Evolutionary conservation across 2,329 filamentous ascomycete species (phyloP), one percentile per base, ranked within the genome.

Genomic region (Sarocladium brachiariae): DNA sequence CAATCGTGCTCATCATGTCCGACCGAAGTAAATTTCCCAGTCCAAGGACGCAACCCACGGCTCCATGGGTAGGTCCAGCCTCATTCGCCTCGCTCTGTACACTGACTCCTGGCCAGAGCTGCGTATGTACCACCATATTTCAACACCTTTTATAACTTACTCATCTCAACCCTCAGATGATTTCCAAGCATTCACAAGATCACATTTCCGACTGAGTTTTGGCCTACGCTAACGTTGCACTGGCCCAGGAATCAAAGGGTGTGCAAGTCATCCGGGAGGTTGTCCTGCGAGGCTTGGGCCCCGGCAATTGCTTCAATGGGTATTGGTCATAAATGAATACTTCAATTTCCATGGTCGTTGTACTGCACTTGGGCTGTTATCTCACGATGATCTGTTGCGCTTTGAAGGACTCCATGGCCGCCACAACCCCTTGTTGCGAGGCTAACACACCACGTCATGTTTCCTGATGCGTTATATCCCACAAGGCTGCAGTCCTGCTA

Each of bases 401-500:
- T 47, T 31, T 25, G 7, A 33, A 47, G 25, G 13, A 19, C 43
- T 31, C 25, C 25, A 25, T 18, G 31, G 43, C 43, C 43, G 24
- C 43, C 43, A 13, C 19, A 18, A 33, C 3, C 13, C 24, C 4
- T 30, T 30, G 23, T 25, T 19, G 11, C n/a, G 33, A 21, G 3
- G 19, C 27, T 18, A 47, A 30, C 9, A 16, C 4, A 8, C 5
- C 16, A 30, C 27, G 13, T 31, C 3, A 5, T 31, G 33, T 9
- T 14, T 23, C 13, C 4, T 14, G 16, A 7, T 7, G 13, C 4
- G 16, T 33, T n/a, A 47, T 16, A 16, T n/a, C 10, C 25, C 43
- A 21, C 43, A 47, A 31, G 43, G 43, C 25, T 47, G 43, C 43
- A 63, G 19, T 1, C 60, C 75, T 55, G 82, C 65, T 55, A 70